Evolutionary conservation across 1,284 basidiomycete species (phyloP).

Genomic region (Porodaedalea pini): DNA sequence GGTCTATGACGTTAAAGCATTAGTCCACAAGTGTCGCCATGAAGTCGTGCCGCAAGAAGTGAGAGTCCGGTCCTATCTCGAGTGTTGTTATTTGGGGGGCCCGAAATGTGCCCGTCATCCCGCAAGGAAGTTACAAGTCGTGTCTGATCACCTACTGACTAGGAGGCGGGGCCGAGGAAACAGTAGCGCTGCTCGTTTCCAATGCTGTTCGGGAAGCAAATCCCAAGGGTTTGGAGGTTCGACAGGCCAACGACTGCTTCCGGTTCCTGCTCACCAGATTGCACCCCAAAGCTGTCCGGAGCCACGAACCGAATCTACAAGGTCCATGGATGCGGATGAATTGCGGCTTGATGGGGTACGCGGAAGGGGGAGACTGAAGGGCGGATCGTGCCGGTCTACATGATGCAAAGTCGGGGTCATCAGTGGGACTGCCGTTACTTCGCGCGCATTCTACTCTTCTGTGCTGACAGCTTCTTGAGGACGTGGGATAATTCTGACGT

Average conservation of each 20-base stretch:
- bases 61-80: background rate
- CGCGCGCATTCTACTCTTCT: background rate
- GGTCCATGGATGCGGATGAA: background rate
- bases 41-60: conserved; percentile 10
- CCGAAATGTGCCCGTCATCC: background rate
- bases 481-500: background rate
- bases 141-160: background rate
- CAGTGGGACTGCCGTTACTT: background rate
- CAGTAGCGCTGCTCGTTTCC: too few species aligned
- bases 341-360: background rate
- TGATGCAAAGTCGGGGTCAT: background rate
- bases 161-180: conserved; percentile 3
- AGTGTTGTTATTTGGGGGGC: background rate
- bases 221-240: conserved; percentile 8
- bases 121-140: background rate
- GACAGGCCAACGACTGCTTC: background rate
- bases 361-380: background rate
- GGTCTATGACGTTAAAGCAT: conserved; percentile 1
- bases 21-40: conserved; percentile 4
- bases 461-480: background rate
- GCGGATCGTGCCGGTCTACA: background rate
- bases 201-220: background rate
- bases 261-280: background rate
- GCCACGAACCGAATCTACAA: background rate
- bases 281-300: background rate